A percentile compares a stretch with the other conserved stretches of the same genome.
Conservation (phyloP, 371 early-diverging fungal genomes). For the Mucor mucedo region DNA sequence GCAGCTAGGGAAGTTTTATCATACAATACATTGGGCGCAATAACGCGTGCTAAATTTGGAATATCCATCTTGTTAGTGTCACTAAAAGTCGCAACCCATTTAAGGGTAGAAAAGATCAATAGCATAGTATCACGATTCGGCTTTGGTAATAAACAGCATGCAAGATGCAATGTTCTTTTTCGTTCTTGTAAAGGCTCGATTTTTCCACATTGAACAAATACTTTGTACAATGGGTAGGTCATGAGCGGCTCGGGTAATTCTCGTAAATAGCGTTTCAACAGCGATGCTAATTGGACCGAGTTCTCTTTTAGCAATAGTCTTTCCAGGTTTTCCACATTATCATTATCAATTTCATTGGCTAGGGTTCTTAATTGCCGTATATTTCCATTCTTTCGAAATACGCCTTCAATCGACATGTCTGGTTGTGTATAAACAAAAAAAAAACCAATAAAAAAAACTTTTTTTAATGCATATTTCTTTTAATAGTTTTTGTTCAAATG, state of each 20-base stretch:
- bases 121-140: conserved; percentile 90
- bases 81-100: conserved; percentile 77
- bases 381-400: conserved; percentile 98
- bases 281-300: conserved; percentile 91
- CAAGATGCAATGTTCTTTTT: conserved; percentile 72
- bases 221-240: conserved; percentile 81
- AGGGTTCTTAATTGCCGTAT: conserved; percentile 84
- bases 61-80: conserved; percentile 87
- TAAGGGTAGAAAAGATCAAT: conserved; percentile 83
- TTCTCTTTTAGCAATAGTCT: conserved; percentile 63
- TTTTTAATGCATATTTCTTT: neutral
- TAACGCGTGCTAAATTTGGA: conserved; percentile 88
- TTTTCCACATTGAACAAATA: conserved; percentile 79
- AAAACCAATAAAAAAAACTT: neutral
- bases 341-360: conserved; percentile 59
- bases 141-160: conserved; percentile 86
- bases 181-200: conserved; percentile 15
- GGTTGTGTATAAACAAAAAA: neutral
- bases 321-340: neutral
- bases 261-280: conserved; percentile 93
- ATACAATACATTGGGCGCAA: conserved; percentile 91
- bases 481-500: conserved; percentile 2
- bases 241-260: conserved; percentile 95
- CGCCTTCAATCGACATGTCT: conserved; percentile 92
- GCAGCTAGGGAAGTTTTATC: conserved; percentile 30